These are phyloP conservation scores for Marasmius fiardii DNA, from an alignment of 1,284 basidiomycete species.

Conservation along the genomic window DNA sequence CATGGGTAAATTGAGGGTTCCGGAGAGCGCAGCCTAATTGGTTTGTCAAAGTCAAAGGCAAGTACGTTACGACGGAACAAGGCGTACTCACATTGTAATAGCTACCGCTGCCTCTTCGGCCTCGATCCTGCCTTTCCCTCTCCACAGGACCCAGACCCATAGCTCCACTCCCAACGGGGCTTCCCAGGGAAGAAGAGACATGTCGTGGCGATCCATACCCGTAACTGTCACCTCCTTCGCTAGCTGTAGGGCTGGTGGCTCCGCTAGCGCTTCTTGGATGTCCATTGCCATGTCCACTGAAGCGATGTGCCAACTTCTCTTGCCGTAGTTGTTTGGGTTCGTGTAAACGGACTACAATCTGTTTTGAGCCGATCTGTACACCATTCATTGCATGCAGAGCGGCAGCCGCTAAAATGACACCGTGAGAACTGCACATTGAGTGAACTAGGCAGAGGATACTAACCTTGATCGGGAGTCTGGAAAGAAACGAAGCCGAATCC, in stretches of 20 bases:
- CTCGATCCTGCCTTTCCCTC: constrained; percentile 59
- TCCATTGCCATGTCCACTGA: constrained; percentile 59
- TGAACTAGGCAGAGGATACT: constrained; percentile 11
- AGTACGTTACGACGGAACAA: not conserved
- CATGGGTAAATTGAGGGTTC: constrained; percentile 76
- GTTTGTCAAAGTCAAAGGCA: constrained; percentile 5
- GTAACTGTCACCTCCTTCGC: constrained; percentile 74
- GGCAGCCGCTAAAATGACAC: constrained; percentile 44
- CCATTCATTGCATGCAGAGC: constrained; percentile 85
- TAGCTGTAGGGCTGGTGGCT: constrained; percentile 76
- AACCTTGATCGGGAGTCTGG: constrained; percentile 82
- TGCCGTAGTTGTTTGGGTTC: constrained; percentile 88
- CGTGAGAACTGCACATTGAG: not conserved
- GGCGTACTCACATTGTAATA: constrained; percentile 64
- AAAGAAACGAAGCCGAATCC: constrained; percentile 97
- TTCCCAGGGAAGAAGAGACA: constrained; percentile 38
- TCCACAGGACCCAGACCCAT: constrained; percentile 56
- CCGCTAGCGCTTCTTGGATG: constrained; percentile 76
- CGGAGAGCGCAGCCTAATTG: constrained; percentile 67
- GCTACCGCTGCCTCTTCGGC: constrained; percentile 74
- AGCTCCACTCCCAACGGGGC: constrained; percentile 47
- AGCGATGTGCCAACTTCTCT: constrained; percentile 82
- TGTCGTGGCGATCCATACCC: constrained; percentile 36
- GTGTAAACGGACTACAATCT: constrained; percentile 82
- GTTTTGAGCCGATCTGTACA: constrained; percentile 63